A percentile compares a stretch with the other conserved stretches of the same genome.
phyloP scores from a whole-genome alignment of 768 basidiomycete genomes.

The Lactarius hengduanensis region DNA sequence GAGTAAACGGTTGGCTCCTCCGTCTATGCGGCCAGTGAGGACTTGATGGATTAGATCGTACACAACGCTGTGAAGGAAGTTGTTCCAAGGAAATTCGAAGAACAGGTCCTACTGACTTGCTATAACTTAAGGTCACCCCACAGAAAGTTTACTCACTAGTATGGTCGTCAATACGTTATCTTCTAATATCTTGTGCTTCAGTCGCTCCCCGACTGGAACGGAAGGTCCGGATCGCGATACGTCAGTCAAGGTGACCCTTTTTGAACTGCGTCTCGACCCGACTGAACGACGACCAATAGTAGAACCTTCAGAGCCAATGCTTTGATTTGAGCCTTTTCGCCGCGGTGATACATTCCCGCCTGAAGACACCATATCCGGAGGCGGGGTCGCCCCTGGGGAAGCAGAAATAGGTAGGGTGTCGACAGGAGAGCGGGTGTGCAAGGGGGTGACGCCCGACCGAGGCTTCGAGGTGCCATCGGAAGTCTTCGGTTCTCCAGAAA shows the following conservation, averaged over 20 bases:
- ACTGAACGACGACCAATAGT: slow-evolving; percentile 37
- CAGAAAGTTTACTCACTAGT: slow-evolving; percentile 54
- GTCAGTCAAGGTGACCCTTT: slow-evolving; percentile 43
- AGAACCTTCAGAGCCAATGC: slow-evolving; percentile 27
- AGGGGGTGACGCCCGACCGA: slow-evolving; percentile 5
- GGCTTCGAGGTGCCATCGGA: slow-evolving; percentile 19
- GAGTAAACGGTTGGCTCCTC: slow-evolving; percentile 82
- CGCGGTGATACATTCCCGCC: slow-evolving; percentile 18
- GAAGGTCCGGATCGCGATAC: slow-evolving; percentile 37
- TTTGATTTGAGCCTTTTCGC: slow-evolving; percentile 22
- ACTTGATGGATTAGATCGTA: slow-evolving; percentile 97
- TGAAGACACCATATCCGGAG: slow-evolving; percentile 2
- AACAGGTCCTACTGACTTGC: slow-evolving; percentile 70
- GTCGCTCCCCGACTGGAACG: slow-evolving; percentile 67
- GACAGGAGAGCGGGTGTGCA: slow-evolving; percentile 25
- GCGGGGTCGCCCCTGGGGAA: background rate
- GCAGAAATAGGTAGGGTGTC: slow-evolving; percentile 9
- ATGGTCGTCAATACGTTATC: slow-evolving; percentile 70
- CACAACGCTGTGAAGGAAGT: slow-evolving; percentile 94
- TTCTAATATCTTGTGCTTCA: slow-evolving; percentile 79
- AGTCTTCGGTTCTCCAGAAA: slow-evolving; percentile 57
- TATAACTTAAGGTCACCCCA: slow-evolving; percentile 11
- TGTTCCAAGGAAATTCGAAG: slow-evolving; percentile 96
- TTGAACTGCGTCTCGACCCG: slow-evolving; percentile 56
- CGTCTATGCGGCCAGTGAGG: slow-evolving; percentile 81